Base-by-base conservation (phyloP, 768 basidiomycete genomes). In the Austroboletus eburneus region DNA sequence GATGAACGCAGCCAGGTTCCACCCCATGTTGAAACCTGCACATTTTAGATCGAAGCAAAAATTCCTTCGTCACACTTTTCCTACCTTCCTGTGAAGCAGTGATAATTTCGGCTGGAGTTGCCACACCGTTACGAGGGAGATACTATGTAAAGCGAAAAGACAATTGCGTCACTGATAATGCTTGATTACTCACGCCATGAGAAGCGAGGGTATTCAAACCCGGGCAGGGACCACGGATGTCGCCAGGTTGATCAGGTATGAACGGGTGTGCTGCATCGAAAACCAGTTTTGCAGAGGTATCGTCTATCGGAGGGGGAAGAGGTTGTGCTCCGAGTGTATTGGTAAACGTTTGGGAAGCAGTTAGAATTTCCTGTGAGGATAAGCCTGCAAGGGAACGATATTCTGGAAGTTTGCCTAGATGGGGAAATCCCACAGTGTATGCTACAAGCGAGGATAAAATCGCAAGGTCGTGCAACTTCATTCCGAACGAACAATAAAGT, bases 1-100 rank as follows among this genome's bases (percentile, higher is more conserved):
- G 29, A 58, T 18, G 13, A 60, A 58, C 4, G 49, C 4, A 0
- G 59, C 56, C 50, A 60, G 37, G 45, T 39, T 25, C n/a, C 30
- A 62, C 9, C 52, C 59, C 59, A 60, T 60, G 30, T 60, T 62
- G 38, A 60, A 56, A 10, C 59, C 59, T 59, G n/a, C 29, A 14
- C 5, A 12, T 10, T 42, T 16, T 9, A 13, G 18, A 33, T 33
- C 2, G 33, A n/a, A 24, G 30, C 9, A 7, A 37, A 2, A 7
- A 12, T 21, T 1, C 3, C 21, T 24, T n/a, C n/a, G 10, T 13
- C 4, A 10, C 1, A 12, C n/a, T n/a, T 5, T n/a, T 27, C 51
- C 12, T 21, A 46, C 59, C 59, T 46, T 60, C 56, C 25, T 60
- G 59, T n/a, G 36, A 47, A 3, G 59, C 59, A 33, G 23, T 56